phyloP scores from a whole-genome alignment of 108 stramenopile genomes.

The Epithemia pelagica region DNA sequence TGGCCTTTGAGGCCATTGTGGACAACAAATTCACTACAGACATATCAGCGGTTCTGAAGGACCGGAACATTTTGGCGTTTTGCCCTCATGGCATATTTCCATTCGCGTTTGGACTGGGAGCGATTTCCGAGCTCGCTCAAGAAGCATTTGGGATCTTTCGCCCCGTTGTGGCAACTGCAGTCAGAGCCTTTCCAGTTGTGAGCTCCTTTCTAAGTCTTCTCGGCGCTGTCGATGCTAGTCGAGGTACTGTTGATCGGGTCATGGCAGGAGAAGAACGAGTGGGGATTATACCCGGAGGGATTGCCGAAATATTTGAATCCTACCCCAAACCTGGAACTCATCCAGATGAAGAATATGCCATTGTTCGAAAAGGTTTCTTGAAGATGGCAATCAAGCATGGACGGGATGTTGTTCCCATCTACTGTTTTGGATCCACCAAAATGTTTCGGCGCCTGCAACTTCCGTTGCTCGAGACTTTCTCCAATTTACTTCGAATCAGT shows the following conservation, averaged over 20 bases:
- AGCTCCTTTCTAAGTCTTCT: slow-evolving; percentile 61
- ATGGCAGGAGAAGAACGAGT: slow-evolving; percentile 38
- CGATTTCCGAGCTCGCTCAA: slow-evolving; percentile 25
- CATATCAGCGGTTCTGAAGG: slow-evolving; percentile 21
- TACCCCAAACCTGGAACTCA: slow-evolving; percentile 65
- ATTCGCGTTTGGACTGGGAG: slow-evolving; percentile 78
- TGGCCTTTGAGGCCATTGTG: slow-evolving; percentile 62
- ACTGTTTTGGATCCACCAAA: slow-evolving; percentile 85
- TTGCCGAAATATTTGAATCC: slow-evolving; percentile 91
- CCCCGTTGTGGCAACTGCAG: slow-evolving; percentile 78
- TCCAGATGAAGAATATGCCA: slow-evolving; percentile 77
- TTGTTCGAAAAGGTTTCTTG: slow-evolving; percentile 83
- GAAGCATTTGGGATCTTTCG: slow-evolving; percentile 61
- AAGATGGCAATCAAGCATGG: slow-evolving; percentile 73
- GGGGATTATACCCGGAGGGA: slow-evolving; percentile 83
- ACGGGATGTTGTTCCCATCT: slow-evolving; percentile 80
- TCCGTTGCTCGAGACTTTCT: slow-evolving; percentile 66
- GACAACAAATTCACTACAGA: slow-evolving; percentile 27
- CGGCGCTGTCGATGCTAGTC: slow-evolving; percentile 61
- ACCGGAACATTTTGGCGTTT: slow-evolving; percentile 73
- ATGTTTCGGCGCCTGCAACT: slow-evolving; percentile 78
- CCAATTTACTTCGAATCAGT: slow-evolving; percentile 59
- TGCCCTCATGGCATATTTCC: slow-evolving; percentile 93
- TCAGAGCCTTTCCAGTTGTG: slow-evolving; percentile 67
- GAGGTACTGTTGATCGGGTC: slow-evolving; percentile 45